These are phyloP conservation scores for Pecoramyces ruminantium DNA, from an alignment of 192 early-diverging fungal species.

Conservation along the genomic window DNA sequence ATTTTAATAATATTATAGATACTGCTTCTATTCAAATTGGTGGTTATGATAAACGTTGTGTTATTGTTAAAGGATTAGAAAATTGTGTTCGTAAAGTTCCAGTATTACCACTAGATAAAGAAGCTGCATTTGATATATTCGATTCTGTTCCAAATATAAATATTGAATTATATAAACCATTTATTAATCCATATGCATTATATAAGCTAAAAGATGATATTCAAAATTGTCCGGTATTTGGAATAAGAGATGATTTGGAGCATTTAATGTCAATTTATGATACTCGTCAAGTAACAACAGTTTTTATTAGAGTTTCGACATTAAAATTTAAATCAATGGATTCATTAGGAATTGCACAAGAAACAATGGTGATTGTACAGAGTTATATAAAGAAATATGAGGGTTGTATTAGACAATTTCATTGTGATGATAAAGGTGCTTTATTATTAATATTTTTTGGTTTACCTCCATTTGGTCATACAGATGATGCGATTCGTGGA, in stretches of 20 bases:
- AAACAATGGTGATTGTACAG: conserved; percentile 23
- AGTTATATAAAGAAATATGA: conserved; percentile 16
- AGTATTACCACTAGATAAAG: conserved; percentile 4
- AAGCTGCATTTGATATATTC: not conserved
- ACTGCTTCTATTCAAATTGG: conserved; percentile 13
- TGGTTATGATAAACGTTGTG: conserved; percentile 28
- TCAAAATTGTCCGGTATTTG: conserved; percentile 24
- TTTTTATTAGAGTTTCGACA: conserved; percentile 28
- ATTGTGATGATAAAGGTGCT: conserved; percentile 36
- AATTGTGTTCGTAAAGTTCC: conserved; percentile 7
- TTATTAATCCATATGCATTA: conserved; percentile 27
- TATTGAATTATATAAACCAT: conserved; percentile 20
- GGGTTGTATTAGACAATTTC: conserved; percentile 25
- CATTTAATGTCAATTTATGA: conserved; percentile 22
- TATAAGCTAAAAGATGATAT: conserved; percentile 32
- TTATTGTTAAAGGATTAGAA: conserved; percentile 13
- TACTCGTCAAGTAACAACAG: conserved; percentile 28
- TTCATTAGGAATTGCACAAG: conserved; percentile 13
- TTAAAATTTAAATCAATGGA: conserved; percentile 12
- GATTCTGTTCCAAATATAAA: conserved; percentile 5
- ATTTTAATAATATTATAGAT: conserved; percentile 14
- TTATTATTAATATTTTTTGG: conserved; percentile 29
- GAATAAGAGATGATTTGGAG: conserved; percentile 10
- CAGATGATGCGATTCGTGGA: conserved; percentile 26
- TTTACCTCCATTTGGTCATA: conserved; percentile 27